phyloP scores from a whole-genome alignment of 2,329 filamentous ascomycete species.

The Coniochaeta pulveracea region DNA sequence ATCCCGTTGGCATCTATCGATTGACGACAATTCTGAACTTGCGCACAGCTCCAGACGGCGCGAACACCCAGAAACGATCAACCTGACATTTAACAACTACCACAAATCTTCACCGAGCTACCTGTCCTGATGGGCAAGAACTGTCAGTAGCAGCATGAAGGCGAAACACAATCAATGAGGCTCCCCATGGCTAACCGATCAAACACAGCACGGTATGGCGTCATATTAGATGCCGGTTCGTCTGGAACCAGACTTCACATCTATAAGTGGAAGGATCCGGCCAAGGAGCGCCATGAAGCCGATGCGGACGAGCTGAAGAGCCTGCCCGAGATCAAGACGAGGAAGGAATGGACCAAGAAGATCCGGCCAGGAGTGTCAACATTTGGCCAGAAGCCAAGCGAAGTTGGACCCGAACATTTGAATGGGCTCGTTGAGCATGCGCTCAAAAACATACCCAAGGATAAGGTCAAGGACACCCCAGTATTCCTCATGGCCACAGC shows the following conservation, averaged over 20 bases:
- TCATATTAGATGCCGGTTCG: slow-evolving; percentile 94
- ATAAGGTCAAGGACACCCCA: slow-evolving; percentile 73
- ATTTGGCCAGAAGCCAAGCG: slow-evolving; percentile 65
- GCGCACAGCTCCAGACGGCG: too few relatives aligned
- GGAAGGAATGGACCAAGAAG: slow-evolving; percentile 86
- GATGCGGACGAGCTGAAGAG: slow-evolving; percentile 48
- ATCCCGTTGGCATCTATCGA: too few relatives aligned
- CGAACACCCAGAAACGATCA: too few relatives aligned
- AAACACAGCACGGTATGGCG: slow-evolving; percentile 62
- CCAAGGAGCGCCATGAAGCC: slow-evolving; percentile 51
- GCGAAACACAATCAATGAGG: too few relatives aligned
- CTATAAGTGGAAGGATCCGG: slow-evolving; percentile 82
- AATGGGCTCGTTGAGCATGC: slow-evolving; percentile 73
- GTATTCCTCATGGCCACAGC: slow-evolving; percentile 94
- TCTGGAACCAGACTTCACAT: slow-evolving; percentile 92
- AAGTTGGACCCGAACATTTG: slow-evolving; percentile 74
- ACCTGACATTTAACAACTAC: too few relatives aligned
- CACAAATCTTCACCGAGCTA: too few relatives aligned
- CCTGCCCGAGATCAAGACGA: slow-evolving; percentile 71
- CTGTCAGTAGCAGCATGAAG: slow-evolving; percentile 7
- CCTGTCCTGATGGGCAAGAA: slow-evolving; percentile 14
- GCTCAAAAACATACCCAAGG: slow-evolving; percentile 60
- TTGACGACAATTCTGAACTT: too few relatives aligned
- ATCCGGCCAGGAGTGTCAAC: slow-evolving; percentile 88
- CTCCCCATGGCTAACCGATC: slow-evolving; percentile 2